phyloP scores from a whole-genome alignment of 768 basidiomycete genomes.

The Suillus cothurnatus region DNA sequence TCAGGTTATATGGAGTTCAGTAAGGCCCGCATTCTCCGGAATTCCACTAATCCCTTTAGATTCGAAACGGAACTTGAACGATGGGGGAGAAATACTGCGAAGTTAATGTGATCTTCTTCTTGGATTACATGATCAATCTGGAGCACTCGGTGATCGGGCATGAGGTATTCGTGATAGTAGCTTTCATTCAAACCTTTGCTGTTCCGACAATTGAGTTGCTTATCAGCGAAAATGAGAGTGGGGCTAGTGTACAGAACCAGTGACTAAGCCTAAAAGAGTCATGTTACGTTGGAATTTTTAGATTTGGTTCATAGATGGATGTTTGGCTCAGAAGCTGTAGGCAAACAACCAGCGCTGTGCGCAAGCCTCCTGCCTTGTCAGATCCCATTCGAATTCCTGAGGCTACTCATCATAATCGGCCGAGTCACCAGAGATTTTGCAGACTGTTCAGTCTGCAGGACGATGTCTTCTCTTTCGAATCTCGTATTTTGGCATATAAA shows the following conservation, averaged over 20 bases:
- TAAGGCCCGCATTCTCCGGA: background rate
- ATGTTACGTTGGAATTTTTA: background rate
- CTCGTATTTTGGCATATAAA: background rate
- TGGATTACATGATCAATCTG: background rate
- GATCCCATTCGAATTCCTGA: too few species aligned
- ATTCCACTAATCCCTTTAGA: background rate
- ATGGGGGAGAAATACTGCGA: background rate
- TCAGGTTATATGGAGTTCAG: background rate
- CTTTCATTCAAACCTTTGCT: background rate
- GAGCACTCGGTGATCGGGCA: background rate
- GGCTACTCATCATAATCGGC: too few species aligned
- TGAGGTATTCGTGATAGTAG: background rate
- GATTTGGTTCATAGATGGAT: background rate
- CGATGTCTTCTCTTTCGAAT: background rate
- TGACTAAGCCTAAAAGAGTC: background rate
- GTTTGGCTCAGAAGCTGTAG: background rate
- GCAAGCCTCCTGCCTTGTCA: rapidly evolving
- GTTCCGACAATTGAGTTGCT: background rate
- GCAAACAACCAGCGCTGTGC: background rate
- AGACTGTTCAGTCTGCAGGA: background rate
- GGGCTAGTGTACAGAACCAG: background rate
- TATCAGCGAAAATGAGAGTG: background rate
- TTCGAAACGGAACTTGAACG: background rate
- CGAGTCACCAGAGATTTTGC: background rate
- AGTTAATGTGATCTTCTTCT: constrained; percentile 3